Percentiles rank a stretch among this genome's conserved stretches.
Evolutionary conservation across 805 yeast genomes (phyloP).

Genomic region (Saturnispora quitensis): DNA sequence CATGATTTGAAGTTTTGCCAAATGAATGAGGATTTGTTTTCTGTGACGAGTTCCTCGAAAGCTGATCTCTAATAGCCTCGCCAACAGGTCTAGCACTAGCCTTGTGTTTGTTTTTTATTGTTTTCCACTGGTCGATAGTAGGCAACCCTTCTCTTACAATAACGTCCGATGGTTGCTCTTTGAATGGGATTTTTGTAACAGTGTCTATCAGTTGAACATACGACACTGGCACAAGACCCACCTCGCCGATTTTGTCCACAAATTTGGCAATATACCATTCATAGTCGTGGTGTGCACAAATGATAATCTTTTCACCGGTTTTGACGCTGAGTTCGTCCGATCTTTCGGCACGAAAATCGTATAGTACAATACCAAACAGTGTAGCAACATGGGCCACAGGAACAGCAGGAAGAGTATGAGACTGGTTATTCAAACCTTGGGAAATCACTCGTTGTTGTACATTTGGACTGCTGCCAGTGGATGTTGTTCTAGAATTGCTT

Average conservation of each 20-base stretch:
- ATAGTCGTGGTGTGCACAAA: slow-evolving; percentile 91
- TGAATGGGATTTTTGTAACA: slow-evolving; percentile 51
- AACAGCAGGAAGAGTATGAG: slow-evolving; percentile 1
- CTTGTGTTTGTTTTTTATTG: slow-evolving; percentile 80
- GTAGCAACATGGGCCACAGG: slow-evolving; percentile 21
- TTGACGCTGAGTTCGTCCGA: slow-evolving; percentile 76
- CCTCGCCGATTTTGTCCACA: slow-evolving; percentile 90
- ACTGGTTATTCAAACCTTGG: slow-evolving; percentile 9
- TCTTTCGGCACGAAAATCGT: slow-evolving; percentile 76
- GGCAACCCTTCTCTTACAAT: slow-evolving; percentile 69
- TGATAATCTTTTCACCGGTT: slow-evolving; percentile 82
- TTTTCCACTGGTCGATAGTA: slow-evolving; percentile 93
- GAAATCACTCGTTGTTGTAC: slow-evolving; percentile 15
- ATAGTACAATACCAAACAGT: slow-evolving; percentile 76
- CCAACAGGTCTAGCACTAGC: slow-evolving; percentile 58
- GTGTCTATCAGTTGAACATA: slow-evolving; percentile 83
- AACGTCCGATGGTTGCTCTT: slow-evolving; percentile 35
- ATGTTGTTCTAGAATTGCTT: not conserved
- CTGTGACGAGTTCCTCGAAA: slow-evolving; percentile 2
- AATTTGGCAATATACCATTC: slow-evolving; percentile 99
- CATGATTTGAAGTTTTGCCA: not conserved
- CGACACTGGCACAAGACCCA: slow-evolving; percentile 89
- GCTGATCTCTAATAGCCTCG: slow-evolving; percentile 6
- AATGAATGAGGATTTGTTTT: slow-evolving; percentile 1
- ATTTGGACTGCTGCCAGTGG: not conserved